These are phyloP conservation scores for Diatrype stigma DNA, from an alignment of 2,329 filamentous ascomycete genomes.

Conservation along the genomic window DNA sequence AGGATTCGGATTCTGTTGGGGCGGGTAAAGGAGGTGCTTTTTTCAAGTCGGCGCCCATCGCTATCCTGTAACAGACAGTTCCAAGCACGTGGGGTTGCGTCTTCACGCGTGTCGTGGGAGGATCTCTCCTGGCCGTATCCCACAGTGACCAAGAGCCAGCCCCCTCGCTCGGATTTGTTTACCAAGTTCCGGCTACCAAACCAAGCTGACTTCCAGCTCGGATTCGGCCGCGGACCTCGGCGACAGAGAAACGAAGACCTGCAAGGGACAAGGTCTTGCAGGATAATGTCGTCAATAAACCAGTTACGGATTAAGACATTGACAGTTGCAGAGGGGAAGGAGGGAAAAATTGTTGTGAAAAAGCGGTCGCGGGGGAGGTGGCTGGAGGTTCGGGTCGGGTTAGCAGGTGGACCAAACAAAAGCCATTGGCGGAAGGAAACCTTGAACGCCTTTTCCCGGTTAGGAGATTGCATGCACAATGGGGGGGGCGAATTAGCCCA, in stretches of 20 bases:
- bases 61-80: slow-evolving; percentile 26
- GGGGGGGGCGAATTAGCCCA: no score
- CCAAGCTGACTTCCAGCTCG: neutral
- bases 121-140: neutral
- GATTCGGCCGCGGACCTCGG: neutral
- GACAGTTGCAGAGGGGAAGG: neutral
- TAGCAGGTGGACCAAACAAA: neutral
- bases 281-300: neutral
- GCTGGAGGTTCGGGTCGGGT: neutral
- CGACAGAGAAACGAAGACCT: neutral
- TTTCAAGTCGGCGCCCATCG: slow-evolving; percentile 52
- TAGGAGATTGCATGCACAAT: neutral
- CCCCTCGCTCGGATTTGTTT: neutral
- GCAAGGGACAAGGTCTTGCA: neutral
- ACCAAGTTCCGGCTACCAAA: neutral
- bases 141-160: neutral
- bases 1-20: slow-evolving; percentile 70
- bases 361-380: neutral
- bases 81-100: neutral
- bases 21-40: slow-evolving; percentile 67
- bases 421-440: neutral
- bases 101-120: neutral
- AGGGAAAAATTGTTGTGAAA: neutral
- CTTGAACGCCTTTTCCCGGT: neutral
- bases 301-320: neutral